Conservation (phyloP, 306 rosid species). For the Clitoria ternatea region DNA sequence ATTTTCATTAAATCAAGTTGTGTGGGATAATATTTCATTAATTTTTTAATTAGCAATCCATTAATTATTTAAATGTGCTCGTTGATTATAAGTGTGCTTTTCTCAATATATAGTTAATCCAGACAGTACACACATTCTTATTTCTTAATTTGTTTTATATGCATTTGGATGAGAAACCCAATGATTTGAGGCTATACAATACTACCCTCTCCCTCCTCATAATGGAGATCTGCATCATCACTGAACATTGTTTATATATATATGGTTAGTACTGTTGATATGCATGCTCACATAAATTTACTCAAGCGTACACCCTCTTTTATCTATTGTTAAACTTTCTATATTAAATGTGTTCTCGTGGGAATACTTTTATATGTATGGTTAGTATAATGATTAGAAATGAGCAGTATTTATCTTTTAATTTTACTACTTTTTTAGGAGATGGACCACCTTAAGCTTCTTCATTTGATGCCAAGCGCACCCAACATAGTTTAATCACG, state of each 20-base stretch:
- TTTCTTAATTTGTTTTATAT: neutral
- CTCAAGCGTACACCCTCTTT: neutral
- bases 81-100: neutral
- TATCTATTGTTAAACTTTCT: neutral
- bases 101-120: neutral
- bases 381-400: slow-evolving; percentile 26
- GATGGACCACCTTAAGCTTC: slow-evolving; percentile 50
- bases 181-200: neutral
- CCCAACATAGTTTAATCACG: too few species aligned
- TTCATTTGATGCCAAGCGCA: slow-evolving; percentile 53
- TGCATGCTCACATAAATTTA: slow-evolving; percentile 18
- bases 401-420: neutral
- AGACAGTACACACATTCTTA: neutral
- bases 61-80: neutral
- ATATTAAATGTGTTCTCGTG: neutral
- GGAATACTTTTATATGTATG: slow-evolving; percentile 19
- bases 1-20: neutral
- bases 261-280: neutral
- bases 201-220: neutral
- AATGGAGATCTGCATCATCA: neutral
- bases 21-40: neutral
- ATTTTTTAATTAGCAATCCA: neutral
- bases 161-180: slow-evolving; percentile 10
- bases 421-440: slow-evolving; percentile 18
- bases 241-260: neutral